Conservation (phyloP, 2,329 filamentous ascomycete species). For the Exophiala spinifera region DNA sequence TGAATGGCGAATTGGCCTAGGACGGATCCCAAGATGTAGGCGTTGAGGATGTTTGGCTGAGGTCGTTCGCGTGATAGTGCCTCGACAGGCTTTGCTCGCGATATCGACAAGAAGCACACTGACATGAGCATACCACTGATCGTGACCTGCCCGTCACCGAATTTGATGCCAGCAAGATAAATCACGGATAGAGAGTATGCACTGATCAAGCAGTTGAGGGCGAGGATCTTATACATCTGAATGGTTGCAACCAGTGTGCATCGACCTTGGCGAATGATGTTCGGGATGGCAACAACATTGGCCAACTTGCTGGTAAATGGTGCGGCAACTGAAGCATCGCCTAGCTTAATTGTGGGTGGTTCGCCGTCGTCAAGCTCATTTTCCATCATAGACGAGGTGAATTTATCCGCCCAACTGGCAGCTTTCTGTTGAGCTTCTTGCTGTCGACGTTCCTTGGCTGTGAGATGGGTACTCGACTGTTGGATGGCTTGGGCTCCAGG, state of each 20-base stretch:
- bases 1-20: constrained; percentile 96
- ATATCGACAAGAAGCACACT: constrained; percentile 97
- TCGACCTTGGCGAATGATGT: constrained; percentile 95
- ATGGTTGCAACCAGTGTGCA: constrained; percentile 98
- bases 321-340: constrained; percentile 93
- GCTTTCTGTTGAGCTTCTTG: constrained; percentile 66
- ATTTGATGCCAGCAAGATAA: constrained; percentile 98
- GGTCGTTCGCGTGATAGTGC: constrained; percentile 93
- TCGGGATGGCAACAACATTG: constrained; percentile 94
- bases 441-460: constrained; percentile 50
- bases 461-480: constrained; percentile 50
- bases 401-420: constrained; percentile 76
- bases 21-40: constrained; percentile 97
- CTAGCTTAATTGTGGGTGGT: constrained; percentile 92
- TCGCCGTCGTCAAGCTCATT: constrained; percentile 82
- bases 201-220: constrained; percentile 94
- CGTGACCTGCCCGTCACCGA: constrained; percentile 95
- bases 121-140: constrained; percentile 99
- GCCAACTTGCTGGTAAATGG: constrained; percentile 97
- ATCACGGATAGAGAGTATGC: constrained; percentile 95
- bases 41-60: constrained; percentile 98
- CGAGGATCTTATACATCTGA: constrained; percentile 99
- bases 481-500: constrained; percentile 61
- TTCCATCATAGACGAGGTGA: constrained; percentile 86
- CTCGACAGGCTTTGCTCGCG: constrained; percentile 94